Evolutionary conservation across 75 land plant species (phyloP).

Genomic region (Ceratopteris richardii): DNA sequence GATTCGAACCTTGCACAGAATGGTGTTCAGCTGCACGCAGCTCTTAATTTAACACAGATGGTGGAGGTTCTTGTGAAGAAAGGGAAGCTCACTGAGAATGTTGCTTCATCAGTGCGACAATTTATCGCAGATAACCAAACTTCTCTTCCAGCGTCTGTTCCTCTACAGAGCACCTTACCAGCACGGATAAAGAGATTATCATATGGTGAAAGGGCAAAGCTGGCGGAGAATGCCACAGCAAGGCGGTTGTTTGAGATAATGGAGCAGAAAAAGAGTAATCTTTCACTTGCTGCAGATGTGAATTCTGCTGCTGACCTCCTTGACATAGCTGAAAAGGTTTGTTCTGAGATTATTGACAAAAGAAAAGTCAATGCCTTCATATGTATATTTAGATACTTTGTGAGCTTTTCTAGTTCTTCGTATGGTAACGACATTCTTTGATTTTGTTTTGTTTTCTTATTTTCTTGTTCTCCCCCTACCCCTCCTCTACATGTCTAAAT

Average conservation of each 20-base stretch:
- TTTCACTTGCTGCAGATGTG: conserved; percentile 96
- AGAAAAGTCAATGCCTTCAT: no score
- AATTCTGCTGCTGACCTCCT: conserved; percentile 72
- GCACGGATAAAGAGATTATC: conserved; percentile 20
- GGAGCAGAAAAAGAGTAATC: conserved; percentile 72
- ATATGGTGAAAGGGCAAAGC: conserved; percentile 58
- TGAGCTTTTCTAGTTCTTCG: no score
- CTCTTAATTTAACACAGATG: conserved; percentile 55
- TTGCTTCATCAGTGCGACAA: conserved; percentile 42
- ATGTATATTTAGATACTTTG: no score
- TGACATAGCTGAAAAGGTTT: conserved; percentile 61
- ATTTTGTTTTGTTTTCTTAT: no score
- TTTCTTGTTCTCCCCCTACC: no score
- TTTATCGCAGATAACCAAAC: conserved; percentile 72
- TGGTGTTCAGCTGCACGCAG: conserved; percentile 68
- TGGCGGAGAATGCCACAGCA: conserved; percentile 65
- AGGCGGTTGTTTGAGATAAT: conserved; percentile 78
- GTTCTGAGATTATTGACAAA: no score
- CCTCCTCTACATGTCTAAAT: no score
- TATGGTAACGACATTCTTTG: no score
- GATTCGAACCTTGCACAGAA: conserved; percentile 50
- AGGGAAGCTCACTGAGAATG: conserved; percentile 57
- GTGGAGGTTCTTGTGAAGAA: conserved; percentile 53
- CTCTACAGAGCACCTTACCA: neutral
- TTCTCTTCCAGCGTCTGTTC: conserved; percentile 23